Evolutionary conservation across 352 stramenopile species (phyloP).

Genomic region (Globisporangium uncinulatum): DNA sequence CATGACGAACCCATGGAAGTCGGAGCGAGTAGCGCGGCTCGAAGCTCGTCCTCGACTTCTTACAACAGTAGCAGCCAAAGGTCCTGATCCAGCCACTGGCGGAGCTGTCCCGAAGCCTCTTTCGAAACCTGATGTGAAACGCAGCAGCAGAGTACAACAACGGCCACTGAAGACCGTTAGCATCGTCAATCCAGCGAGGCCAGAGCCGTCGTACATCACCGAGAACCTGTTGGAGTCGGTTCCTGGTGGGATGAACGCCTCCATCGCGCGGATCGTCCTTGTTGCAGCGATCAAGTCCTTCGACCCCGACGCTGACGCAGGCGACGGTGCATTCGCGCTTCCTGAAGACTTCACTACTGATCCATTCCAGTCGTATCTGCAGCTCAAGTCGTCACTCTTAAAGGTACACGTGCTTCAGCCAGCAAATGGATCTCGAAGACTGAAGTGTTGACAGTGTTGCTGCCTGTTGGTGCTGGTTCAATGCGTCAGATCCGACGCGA

Average conservation of each 20-base stretch:
- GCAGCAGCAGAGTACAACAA: no score
- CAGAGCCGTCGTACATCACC: conserved; percentile 19
- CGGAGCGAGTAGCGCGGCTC: conserved; percentile 25
- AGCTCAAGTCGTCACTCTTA: conserved; percentile 21
- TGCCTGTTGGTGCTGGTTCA: background rate
- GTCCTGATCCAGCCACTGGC: no score
- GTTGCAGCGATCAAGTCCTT: conserved; percentile 46
- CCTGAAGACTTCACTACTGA: conserved; percentile 24
- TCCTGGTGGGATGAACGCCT: conserved; percentile 41
- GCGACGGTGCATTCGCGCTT: conserved; percentile 32
- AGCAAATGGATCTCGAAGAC: background rate
- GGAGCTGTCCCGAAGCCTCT: background rate
- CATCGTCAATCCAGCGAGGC: background rate
- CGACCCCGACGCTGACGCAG: conserved; percentile 22
- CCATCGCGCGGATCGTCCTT: conserved; percentile 35
- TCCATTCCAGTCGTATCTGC: conserved; percentile 39
- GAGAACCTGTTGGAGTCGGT: conserved; percentile 50
- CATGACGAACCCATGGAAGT: conserved; percentile 51
- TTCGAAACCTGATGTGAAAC: background rate
- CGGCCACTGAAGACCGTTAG: background rate
- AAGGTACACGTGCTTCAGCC: conserved; percentile 28
- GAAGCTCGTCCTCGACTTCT: conserved; percentile 2
- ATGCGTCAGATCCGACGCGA: conserved; percentile 42
- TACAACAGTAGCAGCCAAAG: background rate
- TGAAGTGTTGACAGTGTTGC: no score